These are phyloP conservation scores for Candida ulmi DNA, from an alignment of 805 yeast species.

Conservation along the genomic window DNA sequence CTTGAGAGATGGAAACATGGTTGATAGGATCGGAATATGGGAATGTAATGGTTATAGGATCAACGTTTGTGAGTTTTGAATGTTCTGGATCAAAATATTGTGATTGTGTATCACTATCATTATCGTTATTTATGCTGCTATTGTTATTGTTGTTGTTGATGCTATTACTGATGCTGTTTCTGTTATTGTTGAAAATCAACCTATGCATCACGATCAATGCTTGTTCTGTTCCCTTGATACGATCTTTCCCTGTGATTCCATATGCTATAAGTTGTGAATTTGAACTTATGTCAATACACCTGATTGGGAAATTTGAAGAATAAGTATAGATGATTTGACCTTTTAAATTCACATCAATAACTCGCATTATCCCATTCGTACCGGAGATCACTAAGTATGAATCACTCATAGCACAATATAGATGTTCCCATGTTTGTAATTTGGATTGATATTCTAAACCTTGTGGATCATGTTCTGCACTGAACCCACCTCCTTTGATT, in stretches of 20 bases:
- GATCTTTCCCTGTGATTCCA: slow-evolving; percentile 78
- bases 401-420: slow-evolving; percentile 55
- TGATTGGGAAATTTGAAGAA: slow-evolving; percentile 65
- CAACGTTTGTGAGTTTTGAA: slow-evolving; percentile 29
- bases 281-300: slow-evolving; percentile 71
- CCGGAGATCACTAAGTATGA: slow-evolving; percentile 58
- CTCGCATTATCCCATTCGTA: slow-evolving; percentile 63
- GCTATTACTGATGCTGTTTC: background rate
- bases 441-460: slow-evolving; percentile 18
- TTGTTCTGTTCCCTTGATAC: slow-evolving; percentile 62
- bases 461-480: slow-evolving; percentile 4
- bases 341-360: slow-evolving; percentile 47
- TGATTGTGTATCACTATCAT: no score
- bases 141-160: background rate
- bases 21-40: slow-evolving; percentile 87
- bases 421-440: slow-evolving; percentile 51
- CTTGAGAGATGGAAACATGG: slow-evolving; percentile 64
- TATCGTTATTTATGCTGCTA: no score
- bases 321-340: slow-evolving; percentile 70
- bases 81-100: no score
- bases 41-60: slow-evolving; percentile 66
- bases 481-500: slow-evolving; percentile 13
- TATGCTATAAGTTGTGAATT: slow-evolving; percentile 64
- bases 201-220: slow-evolving; percentile 66
- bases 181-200: slow-evolving; percentile 10